Conservation (phyloP, 2,329 filamentous ascomycete species). For the Talaromyces atroroseus region DNA sequence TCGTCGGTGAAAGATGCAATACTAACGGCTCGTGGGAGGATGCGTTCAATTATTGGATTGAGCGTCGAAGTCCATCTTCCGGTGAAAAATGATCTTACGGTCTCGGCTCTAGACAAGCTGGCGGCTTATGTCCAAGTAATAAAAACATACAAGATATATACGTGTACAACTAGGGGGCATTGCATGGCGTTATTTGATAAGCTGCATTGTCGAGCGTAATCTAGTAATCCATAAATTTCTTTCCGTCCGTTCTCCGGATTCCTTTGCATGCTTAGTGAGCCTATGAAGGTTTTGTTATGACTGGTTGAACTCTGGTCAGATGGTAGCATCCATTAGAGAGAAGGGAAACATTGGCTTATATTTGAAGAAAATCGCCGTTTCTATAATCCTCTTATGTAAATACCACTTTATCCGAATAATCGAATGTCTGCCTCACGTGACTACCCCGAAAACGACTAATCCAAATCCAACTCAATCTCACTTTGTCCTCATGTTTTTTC, state of each 20-base stretch:
- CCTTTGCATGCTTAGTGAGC: background rate
- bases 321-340: too few species aligned
- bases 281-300: background rate
- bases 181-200: slow-evolving; percentile 6
- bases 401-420: too few species aligned
- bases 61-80: background rate
- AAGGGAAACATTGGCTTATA: background rate
- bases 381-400: too few species aligned
- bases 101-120: background rate
- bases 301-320: too few species aligned
- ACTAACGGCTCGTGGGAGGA: slow-evolving; percentile 58
- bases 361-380: too few species aligned
- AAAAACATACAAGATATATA: slow-evolving; percentile 1
- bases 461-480: too few species aligned
- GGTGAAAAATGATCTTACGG: background rate
- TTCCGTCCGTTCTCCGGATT: background rate
- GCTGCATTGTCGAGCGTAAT: background rate
- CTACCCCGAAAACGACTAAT: too few species aligned
- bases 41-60: slow-evolving; percentile 59
- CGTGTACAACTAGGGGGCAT: slow-evolving; percentile 10
- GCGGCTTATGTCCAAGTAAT: background rate
- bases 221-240: background rate
- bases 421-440: too few species aligned
- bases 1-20: slow-evolving; percentile 71
- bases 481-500: too few species aligned